Percentiles rank a stretch among this genome's conserved stretches.
These are phyloP conservation scores for Malassezia equina DNA, from an alignment of 1,284 basidiomycete genomes.

Conservation along the genomic window DNA sequence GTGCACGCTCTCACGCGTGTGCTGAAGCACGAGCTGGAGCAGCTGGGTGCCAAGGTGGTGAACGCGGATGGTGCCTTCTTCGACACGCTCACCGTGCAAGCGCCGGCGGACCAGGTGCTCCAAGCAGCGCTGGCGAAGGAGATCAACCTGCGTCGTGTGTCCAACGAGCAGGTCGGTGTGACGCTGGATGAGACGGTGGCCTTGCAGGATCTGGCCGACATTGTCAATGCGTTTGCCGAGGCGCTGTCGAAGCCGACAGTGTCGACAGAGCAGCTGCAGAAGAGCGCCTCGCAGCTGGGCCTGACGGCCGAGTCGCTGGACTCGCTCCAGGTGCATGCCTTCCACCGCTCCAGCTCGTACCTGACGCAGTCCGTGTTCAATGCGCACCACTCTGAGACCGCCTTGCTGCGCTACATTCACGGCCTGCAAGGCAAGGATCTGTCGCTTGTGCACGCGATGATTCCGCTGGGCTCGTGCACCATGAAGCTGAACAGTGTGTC, in stretches of 20 bases:
- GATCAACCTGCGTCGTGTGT: conserved; percentile 76
- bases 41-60: conserved; percentile 59
- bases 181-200: conserved; percentile 86
- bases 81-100: conserved; percentile 83
- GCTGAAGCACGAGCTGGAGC: conserved; percentile 61
- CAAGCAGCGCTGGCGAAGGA: conserved; percentile 62
- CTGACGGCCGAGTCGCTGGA: conserved; percentile 29
- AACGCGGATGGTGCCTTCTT: conserved; percentile 62
- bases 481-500: conserved; percentile 54
- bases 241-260: conserved; percentile 40
- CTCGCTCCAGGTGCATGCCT: conserved; percentile 39
- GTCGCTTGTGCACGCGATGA: conserved; percentile 90
- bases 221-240: conserved; percentile 72
- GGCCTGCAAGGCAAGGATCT: conserved; percentile 88
- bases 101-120: conserved; percentile 54
- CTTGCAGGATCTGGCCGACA: conserved; percentile 55
- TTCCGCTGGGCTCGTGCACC: conserved; percentile 69
- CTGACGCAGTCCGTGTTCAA: conserved; percentile 77
- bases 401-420: conserved; percentile 83
- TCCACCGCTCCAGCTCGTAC: conserved; percentile 65
- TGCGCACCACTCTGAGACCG: conserved; percentile 89
- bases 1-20: conserved; percentile 80
- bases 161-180: conserved; percentile 68
- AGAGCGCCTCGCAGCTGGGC: conserved; percentile 24
- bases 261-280: conserved; percentile 31